These are phyloP conservation scores for Smittium culicis DNA, from an alignment of 371 early-diverging fungal species.

Conservation along the genomic window DNA sequence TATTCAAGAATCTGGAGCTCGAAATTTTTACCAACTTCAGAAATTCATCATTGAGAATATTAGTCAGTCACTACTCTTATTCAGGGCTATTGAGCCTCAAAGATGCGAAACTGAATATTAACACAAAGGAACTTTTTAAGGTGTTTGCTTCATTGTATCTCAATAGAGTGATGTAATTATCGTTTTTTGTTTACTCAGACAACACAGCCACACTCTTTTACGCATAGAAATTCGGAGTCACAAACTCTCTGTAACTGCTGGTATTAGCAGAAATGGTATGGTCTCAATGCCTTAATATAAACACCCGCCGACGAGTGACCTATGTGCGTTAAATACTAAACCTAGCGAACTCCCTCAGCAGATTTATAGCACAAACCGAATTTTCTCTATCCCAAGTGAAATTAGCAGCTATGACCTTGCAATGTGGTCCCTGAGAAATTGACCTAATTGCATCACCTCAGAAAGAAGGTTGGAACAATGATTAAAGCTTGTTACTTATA, in stretches of 20 bases:
- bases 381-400: background rate
- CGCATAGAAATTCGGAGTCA: background rate
- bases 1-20: background rate
- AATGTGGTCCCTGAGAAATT: too few species aligned
- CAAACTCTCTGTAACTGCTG: background rate
- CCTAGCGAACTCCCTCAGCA: background rate
- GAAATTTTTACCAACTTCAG: background rate
- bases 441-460: too few species aligned
- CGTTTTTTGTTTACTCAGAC: background rate
- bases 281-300: background rate
- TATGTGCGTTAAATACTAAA: background rate
- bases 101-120: background rate
- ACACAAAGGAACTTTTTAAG: background rate
- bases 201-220: constrained; percentile 6
- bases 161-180: background rate
- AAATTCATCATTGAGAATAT: background rate
- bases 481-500: too few species aligned
- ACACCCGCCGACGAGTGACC: background rate
- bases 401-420: too few species aligned
- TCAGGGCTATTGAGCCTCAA: background rate
- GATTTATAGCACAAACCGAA: background rate
- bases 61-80: background rate
- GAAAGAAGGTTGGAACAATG: too few species aligned
- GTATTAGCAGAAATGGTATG: background rate
- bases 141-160: background rate